phyloP scores from a whole-genome alignment of 257 asterid species.

The Anisodus acutangulus region DNA sequence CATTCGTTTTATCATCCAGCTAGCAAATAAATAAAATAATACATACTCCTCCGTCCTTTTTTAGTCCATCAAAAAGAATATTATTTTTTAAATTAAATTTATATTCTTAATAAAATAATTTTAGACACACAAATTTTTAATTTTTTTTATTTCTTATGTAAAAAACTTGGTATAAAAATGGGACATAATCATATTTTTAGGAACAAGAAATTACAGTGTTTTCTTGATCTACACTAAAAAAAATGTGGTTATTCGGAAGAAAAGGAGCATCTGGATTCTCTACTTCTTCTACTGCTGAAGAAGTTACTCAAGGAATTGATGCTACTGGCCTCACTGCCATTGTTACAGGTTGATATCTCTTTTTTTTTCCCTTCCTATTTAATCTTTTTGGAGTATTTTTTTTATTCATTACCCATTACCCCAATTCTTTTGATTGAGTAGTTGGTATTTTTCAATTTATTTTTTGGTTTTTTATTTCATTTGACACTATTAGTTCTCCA shows the following conservation, averaged over 20 bases:
- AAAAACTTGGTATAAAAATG: no score
- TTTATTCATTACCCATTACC: not conserved
- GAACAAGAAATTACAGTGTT: not conserved
- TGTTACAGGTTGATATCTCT: conserved; percentile 49
- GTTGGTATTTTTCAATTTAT: not conserved
- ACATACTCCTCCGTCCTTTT: not conserved
- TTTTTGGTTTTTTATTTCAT: not conserved
- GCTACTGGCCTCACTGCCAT: conserved; percentile 68
- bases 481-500: no score
- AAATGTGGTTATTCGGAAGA: conserved; percentile 63
- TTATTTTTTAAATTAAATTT: no score
- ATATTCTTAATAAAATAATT: no score
- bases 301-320: conserved; percentile 62
- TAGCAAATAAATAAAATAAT: not conserved
- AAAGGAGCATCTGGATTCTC: conserved; percentile 67
- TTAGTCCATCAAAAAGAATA: no score
- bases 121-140: not conserved
- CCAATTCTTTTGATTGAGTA: not conserved
- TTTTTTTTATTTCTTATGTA: no score
- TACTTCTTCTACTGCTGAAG: conserved; percentile 60
- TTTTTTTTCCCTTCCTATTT: conserved; percentile 24
- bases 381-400: not conserved
- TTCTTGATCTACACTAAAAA: conserved; percentile 5
- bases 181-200: no score
- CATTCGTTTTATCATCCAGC: not conserved